Base-by-base conservation (phyloP, 768 basidiomycete genomes). In the Lentinula lateritia region DNA sequence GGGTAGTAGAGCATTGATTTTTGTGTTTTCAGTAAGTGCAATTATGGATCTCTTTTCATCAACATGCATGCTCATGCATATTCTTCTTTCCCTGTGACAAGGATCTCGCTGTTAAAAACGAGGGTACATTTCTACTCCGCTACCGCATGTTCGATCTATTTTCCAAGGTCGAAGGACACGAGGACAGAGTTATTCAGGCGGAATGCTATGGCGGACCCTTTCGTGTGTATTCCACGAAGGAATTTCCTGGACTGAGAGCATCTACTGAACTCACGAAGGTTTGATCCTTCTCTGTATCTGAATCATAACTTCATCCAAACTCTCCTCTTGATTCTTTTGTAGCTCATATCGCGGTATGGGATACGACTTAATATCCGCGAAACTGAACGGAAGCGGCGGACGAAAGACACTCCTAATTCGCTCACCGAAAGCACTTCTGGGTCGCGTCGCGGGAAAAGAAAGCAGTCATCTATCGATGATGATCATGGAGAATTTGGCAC, bases 261-360 rank as follows among this genome's bases (percentile, higher is more conserved):
- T 88, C 87, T 2, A 89, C 87, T 0, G 83, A 84, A 36, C 73
- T 89, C 41, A 89, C 87, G 7, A 88, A 86, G 79, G 88, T 86
- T 28, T 35, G 50, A 23, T 23, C 28, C 42, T 28, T 52, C 35
- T 18, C 2, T 41, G 12, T 38, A 15, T 16, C 6, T 12, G 18
- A 36, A 5, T 12, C 3, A n/a, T 9, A 2, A 4, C 9, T 12
- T 36, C 16, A 12, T 41, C 20, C 2, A 48, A 7, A 9, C 20
- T 23, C 9, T 8, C 20, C 1, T 48, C 20, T 60, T 20, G 3
- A n/a, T 59, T 50, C n/a, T n/a, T 63, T 18, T 52, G 39, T 53
- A 82, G 80, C 82, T 82, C 64, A 73, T 86, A 35, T 79, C 82
- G 1, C 75, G 80, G 52, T 84, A 81, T 74, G 83, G 84, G 28